phyloP scores from a whole-genome alignment of 805 yeast species.

The Blastobotrys mokoenaii region DNA sequence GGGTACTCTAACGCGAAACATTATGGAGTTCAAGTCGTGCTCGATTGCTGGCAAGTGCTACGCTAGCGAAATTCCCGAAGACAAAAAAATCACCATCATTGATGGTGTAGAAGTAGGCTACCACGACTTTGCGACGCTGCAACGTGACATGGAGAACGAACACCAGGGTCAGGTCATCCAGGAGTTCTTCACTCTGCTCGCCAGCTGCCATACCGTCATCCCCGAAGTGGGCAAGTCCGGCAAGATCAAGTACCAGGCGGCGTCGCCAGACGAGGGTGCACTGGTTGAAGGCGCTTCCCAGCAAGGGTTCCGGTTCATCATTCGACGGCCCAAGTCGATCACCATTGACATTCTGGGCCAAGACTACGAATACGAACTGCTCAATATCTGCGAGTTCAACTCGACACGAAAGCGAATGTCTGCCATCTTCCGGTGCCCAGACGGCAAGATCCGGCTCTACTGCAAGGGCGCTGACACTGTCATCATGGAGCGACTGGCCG shows the following conservation, averaged over 20 bases:
- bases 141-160: constrained; percentile 36
- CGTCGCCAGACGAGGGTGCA: constrained; percentile 99
- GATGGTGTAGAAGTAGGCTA: constrained; percentile 81
- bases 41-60: constrained; percentile 89
- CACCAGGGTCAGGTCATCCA: constrained; percentile 40
- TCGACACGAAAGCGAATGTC: constrained; percentile 98
- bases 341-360: constrained; percentile 51
- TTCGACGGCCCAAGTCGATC: constrained; percentile 79
- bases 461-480: constrained; percentile 99
- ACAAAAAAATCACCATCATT: constrained; percentile 56
- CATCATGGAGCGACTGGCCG: constrained; percentile 71
- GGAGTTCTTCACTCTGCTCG: constrained; percentile 72
- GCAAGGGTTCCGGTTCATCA: constrained; percentile 74
- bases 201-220: constrained; percentile 95
- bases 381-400: constrained; percentile 92
- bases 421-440: constrained; percentile 88
- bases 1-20: constrained; percentile 90
- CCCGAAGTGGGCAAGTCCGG: constrained; percentile 59
- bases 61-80: constrained; percentile 86
- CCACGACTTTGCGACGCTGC: constrained; percentile 59
- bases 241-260: constrained; percentile 85
- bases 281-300: constrained; percentile 92
- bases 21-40: constrained; percentile 93
- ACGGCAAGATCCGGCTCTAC: constrained; percentile 77
- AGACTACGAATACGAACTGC: constrained; percentile 58